These are phyloP conservation scores for Fraxinus sp. DNA, from an alignment of 305 asterid genomes.

Conservation along the genomic window DNA sequence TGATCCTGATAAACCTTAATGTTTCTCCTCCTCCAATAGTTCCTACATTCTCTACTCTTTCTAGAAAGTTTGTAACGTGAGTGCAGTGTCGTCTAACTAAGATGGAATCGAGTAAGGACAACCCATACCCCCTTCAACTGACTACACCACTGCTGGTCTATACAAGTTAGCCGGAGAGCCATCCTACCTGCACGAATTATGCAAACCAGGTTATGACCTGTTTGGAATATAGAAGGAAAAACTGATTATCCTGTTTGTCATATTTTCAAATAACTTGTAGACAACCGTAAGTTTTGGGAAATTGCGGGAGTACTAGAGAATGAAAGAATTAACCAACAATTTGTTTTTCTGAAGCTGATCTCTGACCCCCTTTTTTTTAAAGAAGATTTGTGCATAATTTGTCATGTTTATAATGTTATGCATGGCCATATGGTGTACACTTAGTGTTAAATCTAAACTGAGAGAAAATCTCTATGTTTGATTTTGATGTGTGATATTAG, in stretches of 20 bases:
- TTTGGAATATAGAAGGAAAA: neutral
- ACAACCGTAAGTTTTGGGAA: neutral
- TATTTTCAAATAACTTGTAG: neutral
- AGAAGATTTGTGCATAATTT: neutral
- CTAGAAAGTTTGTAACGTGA: neutral
- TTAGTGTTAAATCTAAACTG: neutral
- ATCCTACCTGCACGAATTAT: neutral
- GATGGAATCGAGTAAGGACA: neutral
- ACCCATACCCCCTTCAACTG: neutral
- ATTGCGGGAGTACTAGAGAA: neutral
- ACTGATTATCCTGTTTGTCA: neutral
- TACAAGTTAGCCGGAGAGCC: neutral
- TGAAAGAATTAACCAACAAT: neutral
- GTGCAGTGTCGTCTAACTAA: neutral
- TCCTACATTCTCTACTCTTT: neutral
- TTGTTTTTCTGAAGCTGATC: neutral
- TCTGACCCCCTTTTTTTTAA: neutral
- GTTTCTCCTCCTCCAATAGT: neutral
- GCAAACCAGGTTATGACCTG: neutral
- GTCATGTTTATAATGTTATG: neutral
- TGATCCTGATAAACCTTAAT: neutral
- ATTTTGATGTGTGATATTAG: neutral
- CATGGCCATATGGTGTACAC: neutral
- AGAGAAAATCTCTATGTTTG: neutral
- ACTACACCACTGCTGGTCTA: neutral